Conservation (phyloP, 2,329 filamentous ascomycete species). For the Paramyrothecium sp. region DNA sequence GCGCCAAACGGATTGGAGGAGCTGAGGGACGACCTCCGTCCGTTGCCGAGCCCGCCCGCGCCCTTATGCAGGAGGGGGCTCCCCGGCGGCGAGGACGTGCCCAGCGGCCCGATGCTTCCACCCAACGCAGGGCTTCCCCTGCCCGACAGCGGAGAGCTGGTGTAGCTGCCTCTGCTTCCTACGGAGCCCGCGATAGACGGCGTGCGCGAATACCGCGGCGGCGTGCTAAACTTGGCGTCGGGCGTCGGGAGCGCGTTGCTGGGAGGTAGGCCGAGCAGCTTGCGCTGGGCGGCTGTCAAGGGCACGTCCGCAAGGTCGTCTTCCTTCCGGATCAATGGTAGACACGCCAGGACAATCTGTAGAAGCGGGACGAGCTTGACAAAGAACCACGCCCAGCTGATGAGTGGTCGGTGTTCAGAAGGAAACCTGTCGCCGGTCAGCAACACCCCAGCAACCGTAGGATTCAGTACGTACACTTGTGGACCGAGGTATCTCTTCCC, state of each 20-base stretch:
- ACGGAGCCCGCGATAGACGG: constrained; percentile 63
- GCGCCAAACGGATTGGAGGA: constrained; percentile 52
- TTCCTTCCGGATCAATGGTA: constrained; percentile 68
- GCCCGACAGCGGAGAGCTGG: constrained; percentile 57
- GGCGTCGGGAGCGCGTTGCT: constrained; percentile 63
- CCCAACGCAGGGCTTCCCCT: constrained; percentile 47
- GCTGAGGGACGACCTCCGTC: constrained; percentile 62
- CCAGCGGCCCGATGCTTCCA: constrained; percentile 29
- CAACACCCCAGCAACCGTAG: not conserved
- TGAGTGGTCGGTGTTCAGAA: constrained; percentile 30
- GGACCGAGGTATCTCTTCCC: constrained; percentile 33
- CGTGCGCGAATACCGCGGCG: constrained; percentile 81
- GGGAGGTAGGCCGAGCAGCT: constrained; percentile 77
- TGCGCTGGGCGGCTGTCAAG: constrained; percentile 73
- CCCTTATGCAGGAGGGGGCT: constrained; percentile 69
- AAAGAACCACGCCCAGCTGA: constrained; percentile 42
- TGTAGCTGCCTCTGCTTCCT: constrained; percentile 55
- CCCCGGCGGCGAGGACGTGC: constrained; percentile 44
- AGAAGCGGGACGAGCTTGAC: constrained; percentile 59
- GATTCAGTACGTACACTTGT: constrained; percentile 30
- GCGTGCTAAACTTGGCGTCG: constrained; percentile 72
- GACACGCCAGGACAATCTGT: constrained; percentile 70
- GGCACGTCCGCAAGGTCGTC: constrained; percentile 88
- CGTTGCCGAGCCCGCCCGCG: constrained; percentile 47
- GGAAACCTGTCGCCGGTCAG: constrained; percentile 19